Evolutionary conservation across 139 green algal genomes (phyloP).

Genomic region (Chlamydomonas sp.): DNA sequence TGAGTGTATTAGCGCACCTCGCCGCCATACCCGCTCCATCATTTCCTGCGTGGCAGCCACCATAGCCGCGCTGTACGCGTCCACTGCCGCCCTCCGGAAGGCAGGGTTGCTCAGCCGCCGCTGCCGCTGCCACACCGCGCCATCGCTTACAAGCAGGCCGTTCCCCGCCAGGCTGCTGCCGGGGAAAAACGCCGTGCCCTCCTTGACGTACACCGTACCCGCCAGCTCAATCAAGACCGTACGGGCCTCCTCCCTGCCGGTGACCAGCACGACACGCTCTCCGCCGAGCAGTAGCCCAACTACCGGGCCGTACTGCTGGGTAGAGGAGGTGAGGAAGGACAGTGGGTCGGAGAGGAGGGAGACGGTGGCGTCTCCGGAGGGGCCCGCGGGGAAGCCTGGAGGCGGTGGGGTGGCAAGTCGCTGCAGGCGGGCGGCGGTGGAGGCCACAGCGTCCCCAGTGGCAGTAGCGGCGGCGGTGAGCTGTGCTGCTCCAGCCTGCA

Average conservation of each 20-base stretch:
- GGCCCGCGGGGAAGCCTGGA: slow-evolving; percentile 63
- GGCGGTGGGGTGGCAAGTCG: slow-evolving; percentile 35
- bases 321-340: slow-evolving; percentile 59
- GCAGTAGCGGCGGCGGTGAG: neutral
- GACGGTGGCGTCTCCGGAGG: slow-evolving; percentile 70
- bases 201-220: slow-evolving; percentile 56
- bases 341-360: slow-evolving; percentile 74
- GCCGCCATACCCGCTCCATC: slow-evolving; percentile 8
- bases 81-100: slow-evolving; percentile 80
- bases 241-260: slow-evolving; percentile 39
- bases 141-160: slow-evolving; percentile 86
- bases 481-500: slow-evolving; percentile 14
- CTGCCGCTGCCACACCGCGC: slow-evolving; percentile 83
- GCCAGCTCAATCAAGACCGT: slow-evolving; percentile 22
- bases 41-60: slow-evolving; percentile 48
- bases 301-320: slow-evolving; percentile 57
- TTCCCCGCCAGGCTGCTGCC: slow-evolving; percentile 84
- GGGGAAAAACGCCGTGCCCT: slow-evolving; percentile 93
- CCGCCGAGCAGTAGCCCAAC: slow-evolving; percentile 83
- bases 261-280: slow-evolving; percentile 82
- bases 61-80: slow-evolving; percentile 72
- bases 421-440: slow-evolving; percentile 32
- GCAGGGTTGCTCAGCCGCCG: slow-evolving; percentile 85
- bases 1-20: neutral
- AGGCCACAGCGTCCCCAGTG: slow-evolving; percentile 6